These are phyloP conservation scores for Blumeriella jaapii DNA, from an alignment of 2,329 filamentous ascomycete species.

Conservation along the genomic window DNA sequence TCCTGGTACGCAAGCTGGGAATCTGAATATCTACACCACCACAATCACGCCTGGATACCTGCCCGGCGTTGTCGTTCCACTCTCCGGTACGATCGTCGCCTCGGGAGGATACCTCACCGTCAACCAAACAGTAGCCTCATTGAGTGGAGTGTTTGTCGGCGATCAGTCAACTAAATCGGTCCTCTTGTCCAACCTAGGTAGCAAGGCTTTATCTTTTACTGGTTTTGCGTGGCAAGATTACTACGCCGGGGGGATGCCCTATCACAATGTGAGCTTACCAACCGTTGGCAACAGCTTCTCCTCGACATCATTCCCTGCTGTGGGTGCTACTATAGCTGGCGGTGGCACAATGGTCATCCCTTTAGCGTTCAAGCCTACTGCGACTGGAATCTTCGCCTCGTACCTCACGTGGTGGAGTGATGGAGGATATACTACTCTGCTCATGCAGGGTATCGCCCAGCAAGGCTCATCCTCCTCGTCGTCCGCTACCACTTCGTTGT, in stretches of 20 bases:
- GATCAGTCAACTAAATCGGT: neutral
- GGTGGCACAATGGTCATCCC: slow-evolving; percentile 1
- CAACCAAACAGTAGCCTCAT: slow-evolving; percentile 2
- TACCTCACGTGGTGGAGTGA: slow-evolving; percentile 5
- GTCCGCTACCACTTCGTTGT: neutral
- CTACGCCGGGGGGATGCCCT: slow-evolving; percentile 3
- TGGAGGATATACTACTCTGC: slow-evolving; percentile 3
- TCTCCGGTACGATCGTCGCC: slow-evolving; percentile 3
- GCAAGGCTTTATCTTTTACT: neutral
- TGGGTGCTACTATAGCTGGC: neutral
- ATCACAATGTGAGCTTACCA: slow-evolving; percentile 3
- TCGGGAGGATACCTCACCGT: slow-evolving; percentile 3
- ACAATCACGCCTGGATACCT: slow-evolving; percentile 1
- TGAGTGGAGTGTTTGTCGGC: slow-evolving; percentile 2
- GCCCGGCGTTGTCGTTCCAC: slow-evolving; percentile 1
- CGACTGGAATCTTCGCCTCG: slow-evolving; percentile 3
- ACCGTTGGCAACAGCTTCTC: slow-evolving; percentile 1
- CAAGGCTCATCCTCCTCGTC: neutral
- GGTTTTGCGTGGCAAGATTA: slow-evolving; percentile 5
- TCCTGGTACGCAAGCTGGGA: slow-evolving; percentile 2
- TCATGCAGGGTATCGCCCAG: slow-evolving; percentile 3
- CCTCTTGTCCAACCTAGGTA: neutral
- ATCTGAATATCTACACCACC: slow-evolving; percentile 2
- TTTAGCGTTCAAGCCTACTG: slow-evolving; percentile 2
- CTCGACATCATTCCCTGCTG: neutral